Evolutionary conservation across 768 basidiomycete species (phyloP), one percentile per base, ranked within the genome.

Genomic region (Mycena olivaceomarginata): DNA sequence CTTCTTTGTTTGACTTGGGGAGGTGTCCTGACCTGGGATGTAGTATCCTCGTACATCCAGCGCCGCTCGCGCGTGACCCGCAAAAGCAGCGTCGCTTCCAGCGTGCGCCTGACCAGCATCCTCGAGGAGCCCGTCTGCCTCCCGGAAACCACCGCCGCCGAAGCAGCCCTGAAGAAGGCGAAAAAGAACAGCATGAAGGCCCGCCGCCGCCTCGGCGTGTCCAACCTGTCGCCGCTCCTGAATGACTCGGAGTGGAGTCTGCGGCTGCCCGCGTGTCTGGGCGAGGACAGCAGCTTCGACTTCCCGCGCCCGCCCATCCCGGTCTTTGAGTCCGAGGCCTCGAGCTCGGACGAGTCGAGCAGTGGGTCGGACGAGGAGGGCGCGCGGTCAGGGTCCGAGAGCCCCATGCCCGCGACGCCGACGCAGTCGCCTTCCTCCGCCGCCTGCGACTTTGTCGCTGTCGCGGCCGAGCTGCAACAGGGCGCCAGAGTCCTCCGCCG

Each of bases 131-230:
- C 62, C 9, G 22, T 8, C 37, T 40, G 18, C 37, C 15, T 53
- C 51, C n/a, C 25, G 25, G 56, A 57, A 10, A 45, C 43, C 43
- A 25, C 0, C 25, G 4, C 56, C 12, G 12, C 62, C 1, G 62
- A 63, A 15, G 16, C 43, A 37, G n/a, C 31, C 31, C 31, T 31
- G 31, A 31, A 63, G 40, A 63, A 63, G 43, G 11, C 40, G 31
- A 57, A 67, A 39, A 77, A 57, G 43, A 77, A 37, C 48, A 77
- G 72, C 72, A 46, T 77, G 66, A 77, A 77, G 31, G 72, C 72
- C 13, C 70, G 69, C 25, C 59, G 76, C n/a, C 76, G 76, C 1
- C 76, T 63, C 0, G 77, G 77, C 20, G 77, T 78, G 53, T 70
- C 77, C 9, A 48, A 78, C 68, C 64, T 78, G 1, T 73, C 71